Percentiles rank a stretch among this genome's conserved stretches.
Conservation (phyloP, 108 stramenopile species). For the Fistulifera pelliculosa region DNA sequence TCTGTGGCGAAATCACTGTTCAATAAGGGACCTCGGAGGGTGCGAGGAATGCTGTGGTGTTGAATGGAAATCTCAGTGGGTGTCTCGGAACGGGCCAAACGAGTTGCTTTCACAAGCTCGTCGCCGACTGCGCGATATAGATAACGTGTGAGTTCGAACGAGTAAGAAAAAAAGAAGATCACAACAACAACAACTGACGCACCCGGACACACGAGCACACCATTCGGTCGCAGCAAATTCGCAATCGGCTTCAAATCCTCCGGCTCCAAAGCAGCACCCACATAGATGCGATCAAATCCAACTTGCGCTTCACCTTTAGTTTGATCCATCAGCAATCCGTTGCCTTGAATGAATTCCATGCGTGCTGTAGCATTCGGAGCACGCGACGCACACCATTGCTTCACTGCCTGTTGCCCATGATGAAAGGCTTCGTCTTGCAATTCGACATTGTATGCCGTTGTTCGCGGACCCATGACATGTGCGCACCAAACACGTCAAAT, state of each 20-base stretch:
- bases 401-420: conserved; percentile 56
- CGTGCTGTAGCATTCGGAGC: too few species aligned
- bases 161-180: too few species aligned
- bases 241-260: conserved; percentile 40
- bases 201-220: conserved; percentile 82
- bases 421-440: conserved; percentile 62
- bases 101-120: conserved; percentile 66
- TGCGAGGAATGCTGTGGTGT: too few species aligned
- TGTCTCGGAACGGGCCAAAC: conserved; percentile 17
- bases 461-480: conserved; percentile 61
- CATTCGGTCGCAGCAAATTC: conserved; percentile 65
- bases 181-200: conserved; percentile 13
- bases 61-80: background rate
- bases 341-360: conserved; percentile 68
- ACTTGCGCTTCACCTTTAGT: conserved; percentile 51
- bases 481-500: conserved; percentile 76
- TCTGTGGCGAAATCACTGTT: conserved; percentile 42
- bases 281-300: conserved; percentile 84
- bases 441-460: conserved; percentile 63
- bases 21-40: background rate
- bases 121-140: conserved; percentile 79
- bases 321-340: conserved; percentile 44
- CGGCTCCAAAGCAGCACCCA: conserved; percentile 66
- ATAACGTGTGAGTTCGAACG: too few species aligned
- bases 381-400: too few species aligned